These are phyloP conservation scores for Globisporangium radiosum DNA, from an alignment of 352 stramenopile genomes.

Conservation along the genomic window DNA sequence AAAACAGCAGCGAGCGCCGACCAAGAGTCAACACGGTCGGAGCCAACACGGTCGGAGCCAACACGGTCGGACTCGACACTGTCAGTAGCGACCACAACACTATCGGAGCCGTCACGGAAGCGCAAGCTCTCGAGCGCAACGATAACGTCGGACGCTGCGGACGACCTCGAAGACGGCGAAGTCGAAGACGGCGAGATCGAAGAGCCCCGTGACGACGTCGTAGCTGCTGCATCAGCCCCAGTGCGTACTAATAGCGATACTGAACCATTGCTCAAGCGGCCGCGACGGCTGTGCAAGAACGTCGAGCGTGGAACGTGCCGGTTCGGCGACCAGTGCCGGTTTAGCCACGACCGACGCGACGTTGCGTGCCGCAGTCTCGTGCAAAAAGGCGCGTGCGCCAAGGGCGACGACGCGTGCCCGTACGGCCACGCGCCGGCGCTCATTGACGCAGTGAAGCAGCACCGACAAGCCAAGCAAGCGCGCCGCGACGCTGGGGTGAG, in stretches of 20 bases:
- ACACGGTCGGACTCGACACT: neutral
- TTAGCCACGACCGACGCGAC: constrained; percentile 56
- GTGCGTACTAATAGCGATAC: constrained; percentile 5
- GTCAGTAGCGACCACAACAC: neutral
- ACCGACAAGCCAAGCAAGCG: constrained; percentile 21
- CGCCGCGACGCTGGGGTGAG: neutral
- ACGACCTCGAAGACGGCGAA: constrained; percentile 17
- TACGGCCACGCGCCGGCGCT: constrained; percentile 53
- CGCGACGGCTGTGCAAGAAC: constrained; percentile 46
- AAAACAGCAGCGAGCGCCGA: constrained; percentile 1
- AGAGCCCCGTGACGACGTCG: constrained; percentile 13
- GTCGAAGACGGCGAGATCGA: constrained; percentile 62
- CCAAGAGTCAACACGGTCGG: constrained; percentile 1
- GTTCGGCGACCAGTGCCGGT: constrained; percentile 27
- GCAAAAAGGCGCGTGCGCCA: constrained; percentile 44
- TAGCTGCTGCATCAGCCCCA: constrained; percentile 8
- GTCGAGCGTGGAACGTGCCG: constrained; percentile 25
- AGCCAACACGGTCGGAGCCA: neutral
- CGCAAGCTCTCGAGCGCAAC: constrained; percentile 34
- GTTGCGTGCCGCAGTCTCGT: constrained; percentile 58
- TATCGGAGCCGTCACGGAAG: constrained; percentile 18
- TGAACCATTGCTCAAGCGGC: constrained; percentile 31
- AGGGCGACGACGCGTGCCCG: constrained; percentile 44
- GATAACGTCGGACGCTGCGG: constrained; percentile 4
- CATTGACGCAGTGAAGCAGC: constrained; percentile 18